Conservation (phyloP, 73 alveolate genomes). For the Paramecium pentaurelia region DNA sequence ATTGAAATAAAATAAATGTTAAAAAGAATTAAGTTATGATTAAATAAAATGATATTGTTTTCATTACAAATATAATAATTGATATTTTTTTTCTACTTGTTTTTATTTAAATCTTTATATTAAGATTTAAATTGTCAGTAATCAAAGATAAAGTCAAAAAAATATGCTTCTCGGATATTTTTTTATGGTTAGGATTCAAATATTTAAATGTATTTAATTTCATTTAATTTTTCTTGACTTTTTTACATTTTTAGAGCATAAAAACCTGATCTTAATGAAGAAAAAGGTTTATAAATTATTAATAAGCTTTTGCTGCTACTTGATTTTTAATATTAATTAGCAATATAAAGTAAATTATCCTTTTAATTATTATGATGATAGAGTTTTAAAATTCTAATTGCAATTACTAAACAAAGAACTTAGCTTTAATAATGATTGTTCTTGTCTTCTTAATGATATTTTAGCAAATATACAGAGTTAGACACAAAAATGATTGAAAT, state of each 20-base stretch:
- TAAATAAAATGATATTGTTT: background rate
- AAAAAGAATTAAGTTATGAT: background rate
- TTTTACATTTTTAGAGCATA: background rate
- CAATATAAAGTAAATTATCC: background rate
- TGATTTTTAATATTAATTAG: background rate
- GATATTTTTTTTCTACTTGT: background rate
- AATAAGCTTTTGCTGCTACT: background rate
- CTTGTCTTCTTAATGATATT: background rate
- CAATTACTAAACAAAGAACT: background rate
- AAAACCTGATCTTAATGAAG: background rate
- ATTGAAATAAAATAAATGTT: background rate
- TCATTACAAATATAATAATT: background rate
- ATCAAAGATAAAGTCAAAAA: background rate
- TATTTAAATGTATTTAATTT: background rate
- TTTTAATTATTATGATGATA: background rate
- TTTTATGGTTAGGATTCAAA: background rate
- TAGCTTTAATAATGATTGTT: background rate
- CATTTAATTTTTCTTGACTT: background rate
- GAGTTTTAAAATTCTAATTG: background rate
- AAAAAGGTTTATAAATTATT: background rate
- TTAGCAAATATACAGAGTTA: background rate
- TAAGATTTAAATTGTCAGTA: background rate
- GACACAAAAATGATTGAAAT: too few species aligned
- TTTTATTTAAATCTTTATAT: background rate
- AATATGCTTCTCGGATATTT: background rate